Base-by-base conservation (phyloP, 768 basidiomycete species). In the Xerocomellus amylosporus region DNA sequence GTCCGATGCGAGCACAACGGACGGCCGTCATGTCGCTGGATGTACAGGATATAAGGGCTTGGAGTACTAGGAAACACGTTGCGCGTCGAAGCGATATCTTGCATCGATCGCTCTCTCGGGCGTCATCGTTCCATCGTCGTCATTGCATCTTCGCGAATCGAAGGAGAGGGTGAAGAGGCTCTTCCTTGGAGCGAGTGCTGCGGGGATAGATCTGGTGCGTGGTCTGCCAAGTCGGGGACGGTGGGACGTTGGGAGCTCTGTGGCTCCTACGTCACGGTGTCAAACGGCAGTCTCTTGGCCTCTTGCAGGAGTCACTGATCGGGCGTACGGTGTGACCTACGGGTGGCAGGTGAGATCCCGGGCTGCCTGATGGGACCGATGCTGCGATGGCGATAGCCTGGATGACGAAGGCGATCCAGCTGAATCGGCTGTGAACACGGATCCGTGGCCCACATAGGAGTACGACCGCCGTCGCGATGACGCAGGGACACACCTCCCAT, bases 1-100 rank as follows among this genome's bases (percentile, higher is more conserved):
- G 43, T 40, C 28, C 36, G 13, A 26, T 39, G 48, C 55, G 60
- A 51, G 26, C 22, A 46, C 24, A 33, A 12, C 64, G 59, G 58
- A 57, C 1, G 43, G 3, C 34, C 28, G 53, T 30, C 46, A 5
- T 15, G 47, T 26, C 3, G n/a, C 12, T 20, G 28, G 37, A 30
- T 24, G 20, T 12, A n/a, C 33, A 26, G 28, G 14, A 45, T 8
- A 4, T 3, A 5, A 1, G 19, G 13, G 22, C 38, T 15, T 44
- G n/a, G 10, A 31, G 20, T 17, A n/a, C n/a, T n/a, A 15, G 24
- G 19, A 15, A 44, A 41, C 2, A 22, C 14, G 30, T 8, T 22
- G 37, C 20, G 2, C 20, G 8, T n/a, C 37, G 12, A 28, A 9
- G 42, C 22, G n/a, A 36, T 9, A n/a, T n/a, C n/a, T n/a, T n/a